Conservation (phyloP, 768 basidiomycete species). For the Chalciporus chontae region DNA sequence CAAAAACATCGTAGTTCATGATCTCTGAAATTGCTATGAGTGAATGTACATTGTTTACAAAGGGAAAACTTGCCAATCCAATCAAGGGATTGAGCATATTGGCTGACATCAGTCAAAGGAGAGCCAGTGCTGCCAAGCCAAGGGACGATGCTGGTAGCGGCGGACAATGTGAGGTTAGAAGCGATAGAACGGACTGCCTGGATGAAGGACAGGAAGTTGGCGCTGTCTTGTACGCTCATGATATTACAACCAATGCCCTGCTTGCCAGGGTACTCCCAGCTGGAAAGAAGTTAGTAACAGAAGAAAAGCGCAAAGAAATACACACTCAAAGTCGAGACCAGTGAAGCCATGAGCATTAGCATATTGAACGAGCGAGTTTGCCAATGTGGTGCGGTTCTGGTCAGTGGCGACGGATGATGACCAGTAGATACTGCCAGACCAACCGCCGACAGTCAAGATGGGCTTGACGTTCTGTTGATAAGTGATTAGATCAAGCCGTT, state of each 20-base stretch:
- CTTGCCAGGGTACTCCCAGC: conserved; percentile 83
- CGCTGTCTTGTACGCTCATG: conserved; percentile 59
- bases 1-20: conserved; percentile 71
- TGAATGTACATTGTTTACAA: accelerated
- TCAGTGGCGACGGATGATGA: conserved; percentile 54
- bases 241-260: conserved; percentile 71
- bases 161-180: conserved; percentile 62
- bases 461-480: conserved; percentile 49
- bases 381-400: conserved; percentile 55
- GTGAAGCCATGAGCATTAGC: conserved; percentile 49
- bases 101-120: conserved; percentile 60
- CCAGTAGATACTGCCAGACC: conserved; percentile 62
- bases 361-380: conserved; percentile 48
- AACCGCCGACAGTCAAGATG: conserved; percentile 62
- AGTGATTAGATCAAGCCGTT: not conserved
- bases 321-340: conserved; percentile 71
- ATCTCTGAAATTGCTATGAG: conserved; percentile 42
- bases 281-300: conserved; percentile 23
- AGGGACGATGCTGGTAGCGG: conserved; percentile 63
- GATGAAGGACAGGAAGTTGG: conserved; percentile 78
- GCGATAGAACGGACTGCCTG: conserved; percentile 59
- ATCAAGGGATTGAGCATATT: conserved; percentile 67
- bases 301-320: not conserved
- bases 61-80: conserved; percentile 51
- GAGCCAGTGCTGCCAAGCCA: conserved; percentile 56